Evolutionary conservation across 768 basidiomycete species (phyloP), one percentile per base, ranked within the genome.

Genomic region (Lentinula sp.): DNA sequence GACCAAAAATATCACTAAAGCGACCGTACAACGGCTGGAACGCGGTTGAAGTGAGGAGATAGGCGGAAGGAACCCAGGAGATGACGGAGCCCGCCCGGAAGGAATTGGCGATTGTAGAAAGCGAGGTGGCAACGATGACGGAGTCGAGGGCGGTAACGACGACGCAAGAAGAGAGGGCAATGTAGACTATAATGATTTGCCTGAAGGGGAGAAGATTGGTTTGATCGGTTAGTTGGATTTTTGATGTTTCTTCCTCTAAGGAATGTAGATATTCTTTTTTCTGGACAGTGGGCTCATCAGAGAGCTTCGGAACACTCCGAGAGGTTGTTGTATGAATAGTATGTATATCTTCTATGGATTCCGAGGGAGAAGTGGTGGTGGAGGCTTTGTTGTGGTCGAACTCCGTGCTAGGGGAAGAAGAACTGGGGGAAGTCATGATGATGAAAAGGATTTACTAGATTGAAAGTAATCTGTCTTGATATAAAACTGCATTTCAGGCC

Each of bases 21-120:
- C 84, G 77, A 60, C 85, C 85, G 66, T 86, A 81, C 1, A 83
- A 65, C 2, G 81, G 80, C 71, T 86, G 87, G 66, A 86, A 85
- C 16, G 81, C 80, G 1, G 84, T 85, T 0, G 83, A 84, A 0
- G 87, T 88, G 48, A 89, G 73, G 41, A 91, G 79, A 66, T 89
- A 90, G 0, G 82, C 81, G 0, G 87, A 87, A 0, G 86, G 88
- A 3, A 91, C 87, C 88, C 87, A 91, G 4, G 84, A 85, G 28
- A 78, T 74, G 32, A 85, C 77, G 3, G 83, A 77, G 3, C 86
- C 84, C 0, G 87, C 84, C 56, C 85, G 76, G 72, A 91, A 91
- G 2, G 81, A 78, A 23, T 79, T 66, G 5, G 88, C 85, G 49
- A 91, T 83, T 0, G 85, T 88, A 0, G 89, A 87, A 15, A 91